A percentile compares a stretch with the other conserved stretches of the same genome.
Conservation (phyloP, 257 asterid genomes). For the Nicotiana tomentosiformis region DNA sequence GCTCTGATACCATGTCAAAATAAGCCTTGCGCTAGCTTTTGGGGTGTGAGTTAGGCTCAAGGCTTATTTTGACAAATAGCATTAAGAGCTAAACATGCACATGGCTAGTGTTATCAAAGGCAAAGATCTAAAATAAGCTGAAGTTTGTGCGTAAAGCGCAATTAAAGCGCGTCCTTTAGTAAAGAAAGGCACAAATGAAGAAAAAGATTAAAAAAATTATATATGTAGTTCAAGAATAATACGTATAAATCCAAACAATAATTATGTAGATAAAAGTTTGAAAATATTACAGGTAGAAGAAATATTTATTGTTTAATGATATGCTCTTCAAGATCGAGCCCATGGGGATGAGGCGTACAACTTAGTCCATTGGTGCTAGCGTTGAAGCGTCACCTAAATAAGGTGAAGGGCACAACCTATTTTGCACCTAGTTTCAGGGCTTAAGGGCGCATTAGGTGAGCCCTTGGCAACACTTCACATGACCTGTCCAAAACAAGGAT, state of each 20-base stretch:
- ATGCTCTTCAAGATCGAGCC: too few relatives aligned
- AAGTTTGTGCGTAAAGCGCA: neutral
- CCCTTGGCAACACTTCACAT: neutral
- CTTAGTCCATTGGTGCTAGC: neutral
- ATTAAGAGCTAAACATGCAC: neutral
- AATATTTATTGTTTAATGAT: neutral
- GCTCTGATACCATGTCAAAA: too few relatives aligned
- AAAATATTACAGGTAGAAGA: neutral
- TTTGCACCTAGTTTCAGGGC: neutral
- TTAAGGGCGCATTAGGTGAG: neutral
- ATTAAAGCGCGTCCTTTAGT: neutral
- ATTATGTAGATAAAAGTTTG: too few relatives aligned
- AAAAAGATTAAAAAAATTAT: too few relatives aligned
- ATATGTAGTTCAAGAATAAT: neutral
- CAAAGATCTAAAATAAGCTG: neutral
- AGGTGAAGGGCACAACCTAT: neutral
- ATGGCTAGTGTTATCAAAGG: neutral
- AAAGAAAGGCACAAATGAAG: neutral
- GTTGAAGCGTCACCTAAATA: neutral
- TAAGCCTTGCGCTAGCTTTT: too few relatives aligned
- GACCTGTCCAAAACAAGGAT: too few relatives aligned
- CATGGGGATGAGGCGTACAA: neutral
- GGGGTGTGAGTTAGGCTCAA: too few relatives aligned
- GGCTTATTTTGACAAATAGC: too few relatives aligned
- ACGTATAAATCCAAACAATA: too few relatives aligned